Conservation (phyloP, 805 yeast species). For the Isabelozyma rhagii region DNA sequence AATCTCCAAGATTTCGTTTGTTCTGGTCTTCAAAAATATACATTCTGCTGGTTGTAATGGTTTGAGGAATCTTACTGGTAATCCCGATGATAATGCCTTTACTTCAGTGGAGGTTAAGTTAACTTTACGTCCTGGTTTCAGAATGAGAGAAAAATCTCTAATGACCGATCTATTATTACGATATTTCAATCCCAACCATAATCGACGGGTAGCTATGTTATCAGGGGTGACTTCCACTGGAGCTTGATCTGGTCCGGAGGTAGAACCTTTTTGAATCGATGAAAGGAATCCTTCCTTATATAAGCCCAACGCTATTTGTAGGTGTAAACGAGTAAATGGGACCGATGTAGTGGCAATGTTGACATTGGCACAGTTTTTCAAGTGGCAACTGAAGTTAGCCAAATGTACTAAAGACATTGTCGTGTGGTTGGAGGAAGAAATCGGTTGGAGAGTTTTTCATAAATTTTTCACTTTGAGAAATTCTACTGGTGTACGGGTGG, state of each 20-base stretch:
- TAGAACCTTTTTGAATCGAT: conserved; percentile 80
- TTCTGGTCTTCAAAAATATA: conserved; percentile 59
- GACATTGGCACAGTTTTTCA: conserved; percentile 83
- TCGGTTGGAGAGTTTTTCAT: neutral
- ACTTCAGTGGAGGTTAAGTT: conserved; percentile 61
- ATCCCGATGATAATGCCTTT: conserved; percentile 71
- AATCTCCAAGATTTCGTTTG: conserved; percentile 59
- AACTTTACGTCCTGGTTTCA: conserved; percentile 82
- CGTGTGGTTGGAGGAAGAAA: neutral
- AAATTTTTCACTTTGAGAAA: neutral
- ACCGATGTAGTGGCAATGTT: conserved; percentile 71
- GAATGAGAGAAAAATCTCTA: conserved; percentile 64
- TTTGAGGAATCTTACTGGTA: conserved; percentile 66
- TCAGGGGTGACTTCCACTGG: conserved; percentile 82
- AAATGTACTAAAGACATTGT: conserved; percentile 84
- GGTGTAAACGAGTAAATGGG: conserved; percentile 79
- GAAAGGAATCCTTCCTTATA: conserved; percentile 89
- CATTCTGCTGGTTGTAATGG: conserved; percentile 90
- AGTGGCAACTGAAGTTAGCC: conserved; percentile 81
- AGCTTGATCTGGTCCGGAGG: conserved; percentile 74
- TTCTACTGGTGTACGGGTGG: neutral
- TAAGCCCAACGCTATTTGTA: conserved; percentile 78
- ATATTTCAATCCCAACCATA: conserved; percentile 92
- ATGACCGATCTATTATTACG: conserved; percentile 77
- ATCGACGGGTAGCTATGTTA: conserved; percentile 77